Evolutionary conservation across 495 filamentous ascomycete species (phyloP).

Genomic region (Penicillium taxi): DNA sequence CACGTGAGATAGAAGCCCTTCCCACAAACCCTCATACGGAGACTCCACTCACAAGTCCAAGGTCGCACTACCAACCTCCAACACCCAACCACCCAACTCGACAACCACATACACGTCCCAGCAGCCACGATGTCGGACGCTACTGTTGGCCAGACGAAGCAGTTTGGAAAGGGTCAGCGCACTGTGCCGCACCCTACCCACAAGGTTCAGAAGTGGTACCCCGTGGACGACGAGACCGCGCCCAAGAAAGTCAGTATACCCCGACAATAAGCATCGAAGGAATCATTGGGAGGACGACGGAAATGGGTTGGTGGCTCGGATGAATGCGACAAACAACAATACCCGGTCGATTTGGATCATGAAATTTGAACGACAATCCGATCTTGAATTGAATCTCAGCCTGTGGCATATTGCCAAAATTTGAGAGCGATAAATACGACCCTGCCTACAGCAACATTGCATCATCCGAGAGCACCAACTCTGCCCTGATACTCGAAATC

Average conservation of each 20-base stretch:
- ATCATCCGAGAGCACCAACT: conserved; percentile 2
- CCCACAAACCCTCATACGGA: conserved; percentile 22
- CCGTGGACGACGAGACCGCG: conserved; percentile 83
- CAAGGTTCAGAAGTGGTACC: conserved; percentile 99
- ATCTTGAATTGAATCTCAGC: conserved; percentile 2
- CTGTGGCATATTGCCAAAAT: no score
- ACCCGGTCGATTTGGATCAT: conserved; percentile 6
- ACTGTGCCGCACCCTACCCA: conserved; percentile 71
- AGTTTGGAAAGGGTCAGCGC: conserved; percentile 95
- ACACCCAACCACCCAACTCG: conserved; percentile 44
- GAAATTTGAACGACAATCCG: conserved; percentile 3
- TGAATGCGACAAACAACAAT: conserved; percentile 24
- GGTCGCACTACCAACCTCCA: conserved; percentile 36
- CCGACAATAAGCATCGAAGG: conserved; percentile 11
- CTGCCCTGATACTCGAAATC: background rate
- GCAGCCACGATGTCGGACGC: conserved; percentile 58
- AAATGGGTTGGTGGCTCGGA: conserved; percentile 21
- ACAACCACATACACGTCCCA: conserved; percentile 42
- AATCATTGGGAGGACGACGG: conserved; percentile 14
- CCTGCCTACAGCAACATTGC: no score
- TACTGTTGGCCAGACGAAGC: conserved; percentile 65
- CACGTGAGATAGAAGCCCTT: conserved; percentile 24
- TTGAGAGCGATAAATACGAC: no score
- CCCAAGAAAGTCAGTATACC: conserved; percentile 77
- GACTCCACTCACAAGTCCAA: conserved; percentile 26